A percentile compares a stretch with the other conserved stretches of the same genome.
Conservation (phyloP, 805 yeast genomes). For the Limtongia smithiae region DNA sequence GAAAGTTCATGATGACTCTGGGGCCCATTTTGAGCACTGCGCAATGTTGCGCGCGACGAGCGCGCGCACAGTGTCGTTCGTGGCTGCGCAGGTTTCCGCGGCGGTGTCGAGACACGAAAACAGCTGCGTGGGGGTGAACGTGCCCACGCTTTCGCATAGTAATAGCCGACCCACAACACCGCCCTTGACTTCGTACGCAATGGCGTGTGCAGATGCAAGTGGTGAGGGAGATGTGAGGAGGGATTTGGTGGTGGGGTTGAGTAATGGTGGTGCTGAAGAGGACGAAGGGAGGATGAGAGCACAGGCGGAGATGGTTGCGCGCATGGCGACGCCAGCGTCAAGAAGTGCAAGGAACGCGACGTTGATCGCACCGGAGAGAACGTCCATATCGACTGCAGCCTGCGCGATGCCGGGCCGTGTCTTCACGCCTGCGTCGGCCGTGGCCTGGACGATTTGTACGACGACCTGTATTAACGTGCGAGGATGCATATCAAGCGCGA, state of each 20-base stretch:
- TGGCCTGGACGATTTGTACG: slow-evolving; percentile 58
- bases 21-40: slow-evolving; percentile 8
- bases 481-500: slow-evolving; percentile 66
- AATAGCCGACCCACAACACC: slow-evolving; percentile 54
- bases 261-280: neutral
- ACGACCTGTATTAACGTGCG: slow-evolving; percentile 71
- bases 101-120: slow-evolving; percentile 52
- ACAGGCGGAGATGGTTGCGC: slow-evolving; percentile 24
- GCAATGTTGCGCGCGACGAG: slow-evolving; percentile 35
- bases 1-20: neutral
- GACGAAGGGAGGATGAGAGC: slow-evolving; percentile 3
- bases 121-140: slow-evolving; percentile 56
- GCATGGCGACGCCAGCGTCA: slow-evolving; percentile 72
- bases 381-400: slow-evolving; percentile 41
- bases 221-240: slow-evolving; percentile 34
- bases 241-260: slow-evolving; percentile 48
- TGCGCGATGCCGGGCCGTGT: neutral
- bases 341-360: slow-evolving; percentile 69
- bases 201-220: slow-evolving; percentile 55
- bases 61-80: slow-evolving; percentile 48
- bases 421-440: slow-evolving; percentile 37
- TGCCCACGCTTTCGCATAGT: slow-evolving; percentile 70
- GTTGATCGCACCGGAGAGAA: slow-evolving; percentile 68
- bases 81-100: slow-evolving; percentile 45
- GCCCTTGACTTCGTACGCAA: slow-evolving; percentile 56